Evolutionary conservation across 2,329 filamentous ascomycete genomes (phyloP), one percentile per base, ranked within the genome.

Genomic region (Ophiostoma ips): DNA sequence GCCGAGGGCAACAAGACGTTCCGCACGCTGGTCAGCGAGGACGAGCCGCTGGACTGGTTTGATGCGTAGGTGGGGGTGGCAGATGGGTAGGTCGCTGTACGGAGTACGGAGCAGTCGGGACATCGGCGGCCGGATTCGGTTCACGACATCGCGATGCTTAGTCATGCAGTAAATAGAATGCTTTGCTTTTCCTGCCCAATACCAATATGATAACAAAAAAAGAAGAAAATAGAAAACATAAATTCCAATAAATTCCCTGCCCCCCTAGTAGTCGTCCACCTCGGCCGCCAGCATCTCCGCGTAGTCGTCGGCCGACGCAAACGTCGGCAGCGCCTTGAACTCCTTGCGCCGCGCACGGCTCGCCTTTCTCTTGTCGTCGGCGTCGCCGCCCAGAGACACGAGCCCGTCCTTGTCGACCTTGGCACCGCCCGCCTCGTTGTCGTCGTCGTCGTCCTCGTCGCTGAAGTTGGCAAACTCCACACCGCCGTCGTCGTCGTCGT

Each of bases 241-340:
- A 31, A 31, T 28, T 28, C 16, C 13, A 30, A 47, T 12, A 35
- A 18, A 35, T n/a, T 31, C 12, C 30, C 16, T 21, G 6, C 16
- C 18, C n/a, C 28, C 37, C 21, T 53, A 57, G n/a, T 52, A 36
- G 31, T 57, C 67, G 16, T 80, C 80, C 55, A 81, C 79, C 48
- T 92, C 86, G 55, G 79, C 76, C 4, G 73, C 85, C 63, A 95
- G 67, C 68, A 95, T 74, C 59, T 84, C 84, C 15, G 88, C 90
- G 65, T 96, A 98, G 63, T 96, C 92, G 50, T 96, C 92, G 31
- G 76, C 84, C 31, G 87, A 94, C 18, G 94, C 92, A 70, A 98
- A 98, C 34, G 81, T 94, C 7, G 92, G 92, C 58, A 98, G 71
- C 56, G 80, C 79, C 75, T 88, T 95, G 65, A 96, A 72, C 70